Evolutionary conservation across 257 asterid genomes (phyloP).

Genomic region (Solanum piurae): DNA sequence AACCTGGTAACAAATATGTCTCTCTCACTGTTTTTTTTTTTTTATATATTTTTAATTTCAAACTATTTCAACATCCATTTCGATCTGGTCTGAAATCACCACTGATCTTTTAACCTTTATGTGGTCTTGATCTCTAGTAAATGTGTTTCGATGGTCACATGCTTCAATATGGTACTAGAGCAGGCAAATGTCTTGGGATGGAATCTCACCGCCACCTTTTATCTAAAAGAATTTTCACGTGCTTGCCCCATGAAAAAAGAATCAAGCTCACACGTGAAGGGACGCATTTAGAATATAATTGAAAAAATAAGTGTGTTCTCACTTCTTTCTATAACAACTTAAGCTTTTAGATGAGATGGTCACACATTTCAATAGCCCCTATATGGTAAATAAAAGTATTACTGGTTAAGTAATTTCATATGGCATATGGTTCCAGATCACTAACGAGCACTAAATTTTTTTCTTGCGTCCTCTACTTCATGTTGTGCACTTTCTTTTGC

Average conservation of each 20-base stretch:
- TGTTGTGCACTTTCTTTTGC: neutral
- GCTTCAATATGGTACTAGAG: neutral
- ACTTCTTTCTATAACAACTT: neutral
- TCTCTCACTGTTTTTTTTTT: neutral
- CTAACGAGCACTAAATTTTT: neutral
- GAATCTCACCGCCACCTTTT: neutral
- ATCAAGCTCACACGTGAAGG: neutral
- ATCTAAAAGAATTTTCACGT: neutral
- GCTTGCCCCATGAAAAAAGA: neutral
- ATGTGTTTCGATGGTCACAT: neutral
- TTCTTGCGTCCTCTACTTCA: neutral
- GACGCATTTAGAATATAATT: neutral
- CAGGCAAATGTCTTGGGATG: neutral
- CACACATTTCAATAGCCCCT: neutral
- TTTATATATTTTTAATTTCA: neutral
- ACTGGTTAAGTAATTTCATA: neutral
- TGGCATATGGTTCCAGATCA: neutral
- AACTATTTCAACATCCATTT: neutral
- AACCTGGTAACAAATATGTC: conserved; percentile 50
- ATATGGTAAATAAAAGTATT: neutral
- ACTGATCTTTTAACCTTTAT: neutral
- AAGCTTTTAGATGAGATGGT: neutral
- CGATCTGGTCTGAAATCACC: neutral
- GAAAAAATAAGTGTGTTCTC: neutral
- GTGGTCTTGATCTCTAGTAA: neutral